Conservation (phyloP, 2,329 filamentous ascomycete genomes). For the Phaeosphaeriaceae sp. region DNA sequence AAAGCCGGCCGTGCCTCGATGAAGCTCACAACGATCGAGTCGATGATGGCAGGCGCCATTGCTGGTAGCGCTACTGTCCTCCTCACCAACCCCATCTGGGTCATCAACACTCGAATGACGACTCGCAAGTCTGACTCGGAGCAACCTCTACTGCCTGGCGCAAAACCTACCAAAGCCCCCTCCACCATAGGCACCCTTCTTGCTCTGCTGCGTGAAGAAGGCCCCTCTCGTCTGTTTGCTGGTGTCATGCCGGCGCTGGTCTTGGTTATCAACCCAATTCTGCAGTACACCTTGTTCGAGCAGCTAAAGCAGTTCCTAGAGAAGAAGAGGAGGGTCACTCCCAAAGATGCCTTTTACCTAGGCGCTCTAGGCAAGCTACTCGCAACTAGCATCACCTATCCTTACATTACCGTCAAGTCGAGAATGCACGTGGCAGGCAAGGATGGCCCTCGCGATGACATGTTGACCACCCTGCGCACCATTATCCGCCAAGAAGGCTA, state of each 20-base stretch:
- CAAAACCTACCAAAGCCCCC: constrained; percentile 61
- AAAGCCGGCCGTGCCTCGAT: constrained; percentile 74
- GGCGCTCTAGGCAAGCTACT: constrained; percentile 94
- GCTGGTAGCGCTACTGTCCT: constrained; percentile 94
- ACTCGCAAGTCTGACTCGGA: constrained; percentile 72
- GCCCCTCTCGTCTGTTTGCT: constrained; percentile 82
- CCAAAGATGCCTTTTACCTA: constrained; percentile 85
- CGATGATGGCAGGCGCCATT: constrained; percentile 92
- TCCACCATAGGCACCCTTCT: constrained; percentile 83
- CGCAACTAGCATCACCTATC: constrained; percentile 92
- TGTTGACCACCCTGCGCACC: constrained; percentile 76
- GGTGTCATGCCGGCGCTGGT: constrained; percentile 92
- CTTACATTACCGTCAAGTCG: constrained; percentile 98
- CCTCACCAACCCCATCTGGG: constrained; percentile 98
- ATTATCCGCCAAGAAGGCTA: constrained; percentile 93
- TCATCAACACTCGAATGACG: constrained; percentile 98
- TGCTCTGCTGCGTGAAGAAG: constrained; percentile 81
- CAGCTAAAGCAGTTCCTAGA: constrained; percentile 93
- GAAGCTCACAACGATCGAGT: constrained; percentile 89
- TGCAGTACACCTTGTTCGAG: constrained; percentile 99
- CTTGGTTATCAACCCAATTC: constrained; percentile 95
- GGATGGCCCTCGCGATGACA: constrained; percentile 77
- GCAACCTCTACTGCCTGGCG: constrained; percentile 48
- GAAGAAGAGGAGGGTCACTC: constrained; percentile 76
- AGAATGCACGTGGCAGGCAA: constrained; percentile 90